Evolutionary conservation across 495 filamentous ascomycete genomes (phyloP), one percentile per base, ranked within the genome.

Genomic region (Hyaloscypha finlandica): DNA sequence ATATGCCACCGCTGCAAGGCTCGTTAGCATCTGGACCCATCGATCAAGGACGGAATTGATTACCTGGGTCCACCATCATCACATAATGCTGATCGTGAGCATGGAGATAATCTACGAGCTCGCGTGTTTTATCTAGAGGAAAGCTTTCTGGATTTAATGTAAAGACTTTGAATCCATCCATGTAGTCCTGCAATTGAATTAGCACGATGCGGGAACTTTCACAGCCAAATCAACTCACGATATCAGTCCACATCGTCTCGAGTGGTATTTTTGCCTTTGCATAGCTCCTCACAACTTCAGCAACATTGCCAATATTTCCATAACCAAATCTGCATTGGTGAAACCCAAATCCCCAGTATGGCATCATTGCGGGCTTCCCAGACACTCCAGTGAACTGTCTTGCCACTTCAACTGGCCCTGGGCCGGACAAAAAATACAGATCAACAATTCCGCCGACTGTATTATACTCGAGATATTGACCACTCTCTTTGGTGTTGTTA

Each of bases 241-340:
- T 94, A 71, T 94, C 91, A 3, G 89, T 94, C 92, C 92, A 95
- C 87, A 93, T 91, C 0, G 90, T 92, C 75, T 96, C 92, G 8
- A 96, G 79, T 0, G 92, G 92, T 66, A 96, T 95, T 8, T 76
- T 74, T 19, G 92, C 90, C 35, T 78, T 71, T 64, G 84, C 88
- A 79, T 95, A 94, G 75, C 93, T 95, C 55, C 86, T 84, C 25
- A 94, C 86, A 2, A 89, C 90, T 69, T 92, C 92, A 22, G 90
- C 90, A 52, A 95, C 84, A 39, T 91, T 86, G 63, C 85, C 92
- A 61, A 88, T 83, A 77, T 94, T 90, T 37, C 77, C 81, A 73
- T 92, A 93, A 29, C 92, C 92, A 67, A 93, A 94, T 65, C 89
- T 81, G 76, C 92, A 96, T 64, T 95, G 85, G 72, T 96, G 91